Evolutionary conservation across 306 rosid genomes (phyloP), one percentile per base, ranked within the genome.

Genomic region (Hippophae rhamnoides): DNA sequence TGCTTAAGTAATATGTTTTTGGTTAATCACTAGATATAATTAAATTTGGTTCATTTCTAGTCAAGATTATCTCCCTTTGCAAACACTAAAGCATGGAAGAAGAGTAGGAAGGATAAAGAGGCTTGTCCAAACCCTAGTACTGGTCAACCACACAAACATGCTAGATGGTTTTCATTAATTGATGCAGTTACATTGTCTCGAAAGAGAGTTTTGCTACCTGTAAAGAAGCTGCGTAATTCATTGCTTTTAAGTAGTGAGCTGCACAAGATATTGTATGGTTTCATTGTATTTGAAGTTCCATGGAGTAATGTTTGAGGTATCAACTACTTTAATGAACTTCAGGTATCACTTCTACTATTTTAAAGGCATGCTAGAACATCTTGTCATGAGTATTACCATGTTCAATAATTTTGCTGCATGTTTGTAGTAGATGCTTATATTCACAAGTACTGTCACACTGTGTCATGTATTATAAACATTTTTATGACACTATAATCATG

Each of bases 1-100:
- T n/a, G n/a, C 1, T 54, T 8, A 48, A 23, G 3, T 57, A 45
- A 38, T 10, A 9, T 52, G n/a, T 12, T 47, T 61, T 23, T 3
- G 12, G 4, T 25, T 26, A 26, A 25, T 53, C 57, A 53, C 38
- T 1, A 42, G 55, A 11, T 41, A 26, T 6, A 31, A 13, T 42
- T 43, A 23, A 7, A 31, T 5, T 61, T 23, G 31, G 60, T 57
- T 61, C 6, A 6, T 47, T 27, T 78, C 45, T 90, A 93, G 99
- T 93, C 99, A 51, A 86, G 99, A 82, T 62, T 84, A 55, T 93
- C 99, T 73, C 97, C 99, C 55, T 93, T 93, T 82, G 99, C 93
- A 10, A 73, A 78, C 74, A 59, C 67, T 59, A 93, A 93, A 82
- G 65, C 65, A 14, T 83, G 76, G 73, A 86, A 67, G 77, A 70